These are phyloP conservation scores for Bacidia gigantensis DNA, from an alignment of 495 filamentous ascomycete genomes.

Conservation along the genomic window DNA sequence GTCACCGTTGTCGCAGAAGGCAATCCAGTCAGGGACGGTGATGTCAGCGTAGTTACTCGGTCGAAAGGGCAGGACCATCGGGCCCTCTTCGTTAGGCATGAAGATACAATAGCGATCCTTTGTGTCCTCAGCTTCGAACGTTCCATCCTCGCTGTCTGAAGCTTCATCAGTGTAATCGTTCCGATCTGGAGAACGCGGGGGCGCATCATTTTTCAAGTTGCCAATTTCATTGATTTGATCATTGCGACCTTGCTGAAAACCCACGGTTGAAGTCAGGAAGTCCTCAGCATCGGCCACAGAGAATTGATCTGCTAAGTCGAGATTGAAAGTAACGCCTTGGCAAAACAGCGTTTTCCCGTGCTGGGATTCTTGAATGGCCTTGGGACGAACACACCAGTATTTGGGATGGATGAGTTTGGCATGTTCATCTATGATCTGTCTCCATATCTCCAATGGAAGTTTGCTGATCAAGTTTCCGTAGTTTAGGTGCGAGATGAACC, in stretches of 20 bases:
- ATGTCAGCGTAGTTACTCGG: neutral
- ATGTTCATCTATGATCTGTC: neutral
- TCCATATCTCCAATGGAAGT: neutral
- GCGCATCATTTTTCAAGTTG: no score
- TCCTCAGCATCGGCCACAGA: no score
- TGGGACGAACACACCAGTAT: neutral
- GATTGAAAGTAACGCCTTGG: neutral
- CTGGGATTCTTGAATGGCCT: neutral
- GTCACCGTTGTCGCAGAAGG: neutral
- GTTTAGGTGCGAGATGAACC: neutral
- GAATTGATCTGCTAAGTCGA: neutral
- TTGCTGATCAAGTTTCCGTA: neutral
- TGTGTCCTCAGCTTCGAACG: no score
- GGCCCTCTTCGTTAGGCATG: neutral
- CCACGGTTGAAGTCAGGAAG: no score
- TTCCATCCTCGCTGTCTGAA: no score
- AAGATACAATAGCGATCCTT: neutral
- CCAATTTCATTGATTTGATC: neutral
- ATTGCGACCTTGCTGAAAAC: neutral
- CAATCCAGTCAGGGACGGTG: constrained; percentile 3
- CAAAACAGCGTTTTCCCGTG: neutral
- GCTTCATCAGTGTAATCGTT: no score
- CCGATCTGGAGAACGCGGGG: no score
- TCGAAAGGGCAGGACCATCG: neutral
- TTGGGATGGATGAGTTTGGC: neutral